phyloP scores from a whole-genome alignment of 768 basidiomycete species.

The Suillus bovinus region DNA sequence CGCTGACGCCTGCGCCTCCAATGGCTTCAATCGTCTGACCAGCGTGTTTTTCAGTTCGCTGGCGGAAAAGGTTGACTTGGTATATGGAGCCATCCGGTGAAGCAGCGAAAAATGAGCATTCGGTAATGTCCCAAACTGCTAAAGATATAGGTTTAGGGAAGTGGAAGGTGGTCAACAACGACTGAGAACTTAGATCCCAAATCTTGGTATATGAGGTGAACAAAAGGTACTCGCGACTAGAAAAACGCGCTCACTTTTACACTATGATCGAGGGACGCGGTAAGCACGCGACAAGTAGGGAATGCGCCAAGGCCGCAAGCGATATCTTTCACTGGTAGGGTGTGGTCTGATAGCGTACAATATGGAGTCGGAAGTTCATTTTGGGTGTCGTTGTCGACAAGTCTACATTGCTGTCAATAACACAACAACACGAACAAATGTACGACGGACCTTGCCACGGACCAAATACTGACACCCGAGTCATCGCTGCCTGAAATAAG shows the following conservation, averaged over 20 bases:
- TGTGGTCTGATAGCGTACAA: conserved; percentile 86
- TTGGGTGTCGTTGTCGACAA: conserved; percentile 74
- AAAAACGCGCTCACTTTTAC: conserved; percentile 65
- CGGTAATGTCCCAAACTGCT: conserved; percentile 79
- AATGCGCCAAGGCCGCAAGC: conserved; percentile 78
- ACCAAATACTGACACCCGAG: conserved; percentile 88
- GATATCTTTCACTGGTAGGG: conserved; percentile 84
- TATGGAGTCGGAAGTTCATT: conserved; percentile 76
- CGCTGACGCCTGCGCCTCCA: conserved; percentile 70
- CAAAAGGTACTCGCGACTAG: conserved; percentile 14
- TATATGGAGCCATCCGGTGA: conserved; percentile 74
- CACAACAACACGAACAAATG: conserved; percentile 1
- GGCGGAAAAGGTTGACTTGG: conserved; percentile 77
- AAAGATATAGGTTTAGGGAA: conserved; percentile 76
- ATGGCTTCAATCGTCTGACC: conserved; percentile 61
- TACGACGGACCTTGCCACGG: conserved; percentile 70
- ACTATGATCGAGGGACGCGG: conserved; percentile 85
- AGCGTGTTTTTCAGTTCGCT: conserved; percentile 55
- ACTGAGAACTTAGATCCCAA: conserved; percentile 76
- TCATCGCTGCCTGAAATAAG: conserved; percentile 90
- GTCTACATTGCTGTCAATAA: conserved; percentile 43
- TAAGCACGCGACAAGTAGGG: conserved; percentile 74
- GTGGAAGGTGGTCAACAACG: conserved; percentile 83
- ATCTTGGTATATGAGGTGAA: conserved; percentile 45
- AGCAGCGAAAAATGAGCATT: conserved; percentile 87